phyloP scores from a whole-genome alignment of 345 rosid species.

The Anastatica hierochuntica region DNA sequence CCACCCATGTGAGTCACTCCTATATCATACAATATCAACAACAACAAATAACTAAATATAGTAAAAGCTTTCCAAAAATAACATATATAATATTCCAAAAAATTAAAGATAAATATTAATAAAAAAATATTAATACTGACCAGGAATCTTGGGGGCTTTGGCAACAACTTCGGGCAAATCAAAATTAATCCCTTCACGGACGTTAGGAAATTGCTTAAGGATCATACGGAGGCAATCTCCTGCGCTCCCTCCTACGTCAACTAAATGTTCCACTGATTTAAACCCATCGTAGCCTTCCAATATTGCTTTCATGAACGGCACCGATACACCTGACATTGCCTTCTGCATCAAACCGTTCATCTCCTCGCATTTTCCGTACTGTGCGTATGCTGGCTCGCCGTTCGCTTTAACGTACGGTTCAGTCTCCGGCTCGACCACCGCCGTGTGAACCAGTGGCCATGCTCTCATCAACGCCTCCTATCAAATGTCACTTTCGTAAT shows the following conservation, averaged over 20 bases:
- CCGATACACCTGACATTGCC: conserved; percentile 91
- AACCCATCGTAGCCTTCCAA: conserved; percentile 68
- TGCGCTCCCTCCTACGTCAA: conserved; percentile 92
- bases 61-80: background rate
- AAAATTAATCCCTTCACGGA: conserved; percentile 61
- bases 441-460: conserved; percentile 76
- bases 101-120: background rate
- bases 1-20: conserved; percentile 64
- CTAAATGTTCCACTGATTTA: conserved; percentile 37
- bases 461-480: conserved; percentile 69
- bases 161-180: conserved; percentile 86
- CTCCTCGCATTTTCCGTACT: conserved; percentile 69
- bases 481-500: background rate
- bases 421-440: conserved; percentile 49
- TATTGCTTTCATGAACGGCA: conserved; percentile 71
- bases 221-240: conserved; percentile 94
- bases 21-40: conserved; percentile 5
- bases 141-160: conserved; percentile 55
- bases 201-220: conserved; percentile 33
- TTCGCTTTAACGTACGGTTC: conserved; percentile 75
- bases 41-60: too few species aligned
- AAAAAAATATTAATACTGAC: conserved; percentile 26
- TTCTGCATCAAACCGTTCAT: conserved; percentile 77
- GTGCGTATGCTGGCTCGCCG: conserved; percentile 53
- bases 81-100: background rate